phyloP scores from a whole-genome alignment of 192 early-diverging fungal species.

The Umbelopsis vinacea region DNA sequence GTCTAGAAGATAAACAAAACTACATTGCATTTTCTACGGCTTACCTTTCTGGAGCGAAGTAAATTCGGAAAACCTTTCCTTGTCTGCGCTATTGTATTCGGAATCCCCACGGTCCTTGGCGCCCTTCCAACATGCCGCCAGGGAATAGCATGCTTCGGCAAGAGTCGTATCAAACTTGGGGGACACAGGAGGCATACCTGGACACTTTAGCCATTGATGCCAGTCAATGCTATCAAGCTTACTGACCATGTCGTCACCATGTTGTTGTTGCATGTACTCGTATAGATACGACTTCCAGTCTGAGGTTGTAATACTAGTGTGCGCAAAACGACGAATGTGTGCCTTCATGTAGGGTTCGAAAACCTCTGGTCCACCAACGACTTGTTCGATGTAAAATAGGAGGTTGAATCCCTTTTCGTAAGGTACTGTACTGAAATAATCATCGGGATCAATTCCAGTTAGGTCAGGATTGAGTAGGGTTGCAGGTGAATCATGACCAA shows the following conservation, averaged over 20 bases:
- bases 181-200: constrained; percentile 87
- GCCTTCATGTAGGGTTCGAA: constrained; percentile 88
- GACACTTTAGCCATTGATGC: constrained; percentile 84
- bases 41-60: constrained; percentile 70
- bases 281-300: constrained; percentile 89
- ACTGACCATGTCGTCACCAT: constrained; percentile 67
- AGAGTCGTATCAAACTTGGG: constrained; percentile 87
- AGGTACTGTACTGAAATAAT: constrained; percentile 78
- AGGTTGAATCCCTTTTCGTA: constrained; percentile 98
- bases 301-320: constrained; percentile 84
- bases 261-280: constrained; percentile 72
- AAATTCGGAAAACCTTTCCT: constrained; percentile 69
- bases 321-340: constrained; percentile 82
- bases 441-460: constrained; percentile 79
- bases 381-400: constrained; percentile 87
- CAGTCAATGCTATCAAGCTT: constrained; percentile 83
- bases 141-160: constrained; percentile 75
- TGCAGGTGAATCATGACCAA: constrained; percentile 66
- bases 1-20: neutral
- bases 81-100: constrained; percentile 51
- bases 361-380: constrained; percentile 80
- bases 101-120: constrained; percentile 51
- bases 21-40: neutral
- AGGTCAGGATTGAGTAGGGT: constrained; percentile 81
- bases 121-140: constrained; percentile 77